These are phyloP conservation scores for Fusarium pininemorale DNA, from an alignment of 2,329 filamentous ascomycete genomes.

Conservation along the genomic window DNA sequence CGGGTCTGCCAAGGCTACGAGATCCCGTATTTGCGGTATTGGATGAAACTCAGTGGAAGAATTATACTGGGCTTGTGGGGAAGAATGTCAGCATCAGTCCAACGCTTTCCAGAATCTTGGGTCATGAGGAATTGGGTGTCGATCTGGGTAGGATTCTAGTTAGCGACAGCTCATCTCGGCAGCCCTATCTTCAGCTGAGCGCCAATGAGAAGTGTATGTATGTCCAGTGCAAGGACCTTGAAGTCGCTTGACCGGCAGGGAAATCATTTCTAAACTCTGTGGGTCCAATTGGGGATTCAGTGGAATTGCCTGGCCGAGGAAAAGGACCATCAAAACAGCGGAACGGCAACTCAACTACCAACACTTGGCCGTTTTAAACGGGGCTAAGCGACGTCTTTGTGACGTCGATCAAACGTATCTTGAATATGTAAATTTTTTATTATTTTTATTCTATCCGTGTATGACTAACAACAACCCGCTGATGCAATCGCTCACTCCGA, in stretches of 20 bases:
- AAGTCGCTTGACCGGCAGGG: not conserved
- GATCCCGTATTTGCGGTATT: not conserved
- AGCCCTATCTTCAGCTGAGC: not conserved
- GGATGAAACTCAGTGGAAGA: not conserved
- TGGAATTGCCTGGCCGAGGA: not conserved
- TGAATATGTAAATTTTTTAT: not conserved
- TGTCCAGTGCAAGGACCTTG: not conserved
- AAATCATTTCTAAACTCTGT: not conserved
- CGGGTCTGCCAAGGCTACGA: not conserved
- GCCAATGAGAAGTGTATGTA: not conserved
- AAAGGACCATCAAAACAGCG: not conserved
- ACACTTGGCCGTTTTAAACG: not conserved
- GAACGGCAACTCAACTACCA: too few species aligned
- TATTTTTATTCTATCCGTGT: not conserved
- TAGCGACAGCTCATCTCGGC: not conserved
- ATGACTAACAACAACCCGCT: not conserved
- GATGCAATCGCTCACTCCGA: not conserved
- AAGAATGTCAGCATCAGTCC: not conserved
- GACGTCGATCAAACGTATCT: not conserved
- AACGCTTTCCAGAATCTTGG: not conserved
- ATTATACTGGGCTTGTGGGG: not conserved
- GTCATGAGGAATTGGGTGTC: not conserved
- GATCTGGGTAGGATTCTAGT: not conserved
- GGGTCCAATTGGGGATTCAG: not conserved
- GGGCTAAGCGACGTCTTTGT: not conserved